A percentile compares a stretch with the other conserved stretches of the same genome.
Evolutionary conservation across 345 rosid genomes (phyloP).

Genomic region (Angophora floribunda): DNA sequence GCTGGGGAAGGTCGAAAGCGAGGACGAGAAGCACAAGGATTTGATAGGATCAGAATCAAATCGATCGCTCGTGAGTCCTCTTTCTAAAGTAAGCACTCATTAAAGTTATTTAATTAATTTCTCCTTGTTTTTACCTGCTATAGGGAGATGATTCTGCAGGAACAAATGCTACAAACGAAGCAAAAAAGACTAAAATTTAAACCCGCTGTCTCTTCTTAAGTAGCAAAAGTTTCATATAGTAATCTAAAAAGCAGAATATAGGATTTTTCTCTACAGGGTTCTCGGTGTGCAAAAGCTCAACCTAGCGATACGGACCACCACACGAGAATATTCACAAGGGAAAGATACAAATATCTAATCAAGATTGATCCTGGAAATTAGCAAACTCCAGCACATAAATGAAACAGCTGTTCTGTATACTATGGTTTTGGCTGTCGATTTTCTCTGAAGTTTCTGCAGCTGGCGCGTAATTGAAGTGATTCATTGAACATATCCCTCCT

Average conservation of each 20-base stretch:
- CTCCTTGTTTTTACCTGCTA: neutral
- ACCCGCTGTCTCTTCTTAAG: neutral
- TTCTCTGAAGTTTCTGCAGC: neutral
- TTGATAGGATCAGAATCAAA: neutral
- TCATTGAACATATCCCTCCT: neutral
- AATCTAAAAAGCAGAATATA: neutral
- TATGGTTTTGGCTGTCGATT: neutral
- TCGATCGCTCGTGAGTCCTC: neutral
- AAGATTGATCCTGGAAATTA: neutral
- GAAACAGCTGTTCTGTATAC: neutral
- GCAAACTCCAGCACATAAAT: neutral
- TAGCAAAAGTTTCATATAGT: neutral
- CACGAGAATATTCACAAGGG: neutral
- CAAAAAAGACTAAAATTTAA: neutral
- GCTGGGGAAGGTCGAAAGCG: conserved; percentile 15
- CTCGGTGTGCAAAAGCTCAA: neutral
- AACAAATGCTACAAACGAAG: neutral
- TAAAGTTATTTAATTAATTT: neutral
- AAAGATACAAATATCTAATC: neutral
- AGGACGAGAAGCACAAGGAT: neutral
- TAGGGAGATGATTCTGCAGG: neutral
- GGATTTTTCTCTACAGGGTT: neutral
- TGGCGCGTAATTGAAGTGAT: neutral
- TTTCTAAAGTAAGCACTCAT: neutral
- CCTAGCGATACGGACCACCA: neutral